Base-by-base conservation (phyloP, 495 filamentous ascomycete genomes). In the Trichoderma parareesei region DNA sequence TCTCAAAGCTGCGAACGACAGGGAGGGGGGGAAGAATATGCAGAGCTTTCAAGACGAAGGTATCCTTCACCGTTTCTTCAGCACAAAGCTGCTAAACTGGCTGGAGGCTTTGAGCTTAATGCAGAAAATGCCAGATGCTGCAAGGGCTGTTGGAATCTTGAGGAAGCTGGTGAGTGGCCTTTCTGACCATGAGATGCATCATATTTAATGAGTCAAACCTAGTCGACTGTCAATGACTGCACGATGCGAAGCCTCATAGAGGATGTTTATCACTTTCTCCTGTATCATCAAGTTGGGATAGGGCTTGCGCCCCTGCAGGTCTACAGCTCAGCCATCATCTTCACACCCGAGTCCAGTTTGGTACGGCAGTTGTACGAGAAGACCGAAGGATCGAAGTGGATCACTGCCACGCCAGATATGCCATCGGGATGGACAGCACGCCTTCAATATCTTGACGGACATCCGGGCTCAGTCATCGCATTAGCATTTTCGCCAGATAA, bases 291-390 rank as follows among this genome's bases (percentile, higher is more conserved):
- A 57, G 46, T n/a, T 10, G 44, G 62, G 33, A 67, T 71, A 14
- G 53, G 64, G 48, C 64, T 62, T 14, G 49, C 48, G 20, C 69
- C 67, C n/a, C 62, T 69, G 3, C 68, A 71, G 37, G 48, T 55
- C 13, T 71, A 71, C 43, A 57, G 11, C 2, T 71, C 68, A 4
- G 68, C 68, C 3, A 46, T 71, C 3, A 57, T 71, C 11, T 69
- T 71, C 46, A n/a, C n/a, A n/a, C n/a, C n/a, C n/a, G n/a, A n/a
- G n/a, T 43, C 14, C 5, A 49, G 64, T 14, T 2, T 64, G 10
- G 63, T 64, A 14, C 9, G 68, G 38, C 35, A 59, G 2, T 14
- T 20, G 42, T 67, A 41, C 48, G 38, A 20, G 18, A 38, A 62
- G 13, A 20, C 62, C 10, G 53, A 69, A 44, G 49, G 55, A 20